Evolutionary conservation across 2,329 filamentous ascomycete species (phyloP).

Genomic region (Alternaria solani): DNA sequence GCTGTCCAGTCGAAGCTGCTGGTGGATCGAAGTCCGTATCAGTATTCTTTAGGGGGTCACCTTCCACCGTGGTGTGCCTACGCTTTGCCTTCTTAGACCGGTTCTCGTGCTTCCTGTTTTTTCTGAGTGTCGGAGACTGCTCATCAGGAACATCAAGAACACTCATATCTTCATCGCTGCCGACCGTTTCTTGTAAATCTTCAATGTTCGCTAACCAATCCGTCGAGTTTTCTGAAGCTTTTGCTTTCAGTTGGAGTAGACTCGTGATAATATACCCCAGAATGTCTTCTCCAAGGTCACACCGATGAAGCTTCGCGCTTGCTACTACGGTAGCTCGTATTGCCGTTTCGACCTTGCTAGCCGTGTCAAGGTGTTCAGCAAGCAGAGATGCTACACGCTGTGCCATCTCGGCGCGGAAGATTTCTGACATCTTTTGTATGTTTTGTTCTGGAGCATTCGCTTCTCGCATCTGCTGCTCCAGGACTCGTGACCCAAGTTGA

Average conservation of each 20-base stretch:
- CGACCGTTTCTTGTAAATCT: not conserved
- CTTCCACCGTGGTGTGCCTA: not conserved
- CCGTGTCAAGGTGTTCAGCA: slow-evolving; percentile 26
- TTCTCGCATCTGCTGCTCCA: slow-evolving; percentile 35
- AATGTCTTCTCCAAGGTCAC: slow-evolving; percentile 5
- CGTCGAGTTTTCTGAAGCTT: slow-evolving; percentile 1
- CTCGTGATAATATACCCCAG: slow-evolving; percentile 2
- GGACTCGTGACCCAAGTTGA: slow-evolving; percentile 28
- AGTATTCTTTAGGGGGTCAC: not conserved
- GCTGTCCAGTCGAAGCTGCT: not conserved
- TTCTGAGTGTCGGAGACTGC: not conserved
- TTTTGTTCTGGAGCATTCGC: slow-evolving; percentile 20
- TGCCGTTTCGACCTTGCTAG: slow-evolving; percentile 19
- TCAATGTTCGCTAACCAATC: not conserved
- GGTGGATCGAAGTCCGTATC: not conserved
- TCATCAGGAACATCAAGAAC: not conserved
- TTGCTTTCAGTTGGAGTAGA: not conserved
- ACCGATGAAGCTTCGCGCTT: slow-evolving; percentile 19
- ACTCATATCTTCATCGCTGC: not conserved
- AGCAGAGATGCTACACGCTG: slow-evolving; percentile 30
- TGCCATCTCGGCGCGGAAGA: slow-evolving; percentile 32
- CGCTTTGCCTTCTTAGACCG: not conserved
- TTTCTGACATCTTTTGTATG: slow-evolving; percentile 21
- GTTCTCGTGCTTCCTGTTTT: not conserved
- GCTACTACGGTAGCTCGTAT: slow-evolving; percentile 20